Base-by-base conservation (phyloP, 2,329 filamentous ascomycete genomes). In the Blastomyces parvus region DNA sequence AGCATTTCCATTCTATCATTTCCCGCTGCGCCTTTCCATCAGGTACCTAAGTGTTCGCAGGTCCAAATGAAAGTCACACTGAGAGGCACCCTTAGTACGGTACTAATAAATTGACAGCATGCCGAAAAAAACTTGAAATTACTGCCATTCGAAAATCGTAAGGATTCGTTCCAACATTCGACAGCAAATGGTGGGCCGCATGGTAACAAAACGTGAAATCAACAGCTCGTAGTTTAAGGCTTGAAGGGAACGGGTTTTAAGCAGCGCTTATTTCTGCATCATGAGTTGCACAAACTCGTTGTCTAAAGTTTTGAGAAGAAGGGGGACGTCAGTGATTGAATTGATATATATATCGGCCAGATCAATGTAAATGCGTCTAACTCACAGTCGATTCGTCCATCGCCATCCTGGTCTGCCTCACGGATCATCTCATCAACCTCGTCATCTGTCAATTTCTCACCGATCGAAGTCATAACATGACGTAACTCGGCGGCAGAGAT, bases 341-440 rank as follows among this genome's bases (percentile, higher is more conserved):
- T 38, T 7, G 4, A 17, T 17, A 42, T 42, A 19, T 38, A 30
- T n/a, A 22, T 38, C 3, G 33, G 27, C 3, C 8, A 36, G 8
- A 8, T 38, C 11, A 25, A 25, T 30, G n/a, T 2, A 25, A 19
- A 56, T 50, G 27, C 19, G 59, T 55, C 52, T 19, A 38, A 77
- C 87, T 69, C 82, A 93, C 90, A 94, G 78, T 94, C 90, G 73
- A 94, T 94, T 72, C 89, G 87, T 73, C 90, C 90, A 77, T 94
- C 90, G 68, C 90, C 90, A 70, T 94, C 90, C 81, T 94, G 90
- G 77, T 94, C 90, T 73, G 90, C 90, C 79, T 94, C 90, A 69
- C 90, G 87, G 75, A 94, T 94, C 90, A 94, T 94, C 84, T 94
- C 90, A 72, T 94, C 90, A 70, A 94, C 90, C 79, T 94, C 90